Base-by-base conservation (phyloP, 1,284 basidiomycete genomes). In the Ceratobasidium sp. region DNA sequence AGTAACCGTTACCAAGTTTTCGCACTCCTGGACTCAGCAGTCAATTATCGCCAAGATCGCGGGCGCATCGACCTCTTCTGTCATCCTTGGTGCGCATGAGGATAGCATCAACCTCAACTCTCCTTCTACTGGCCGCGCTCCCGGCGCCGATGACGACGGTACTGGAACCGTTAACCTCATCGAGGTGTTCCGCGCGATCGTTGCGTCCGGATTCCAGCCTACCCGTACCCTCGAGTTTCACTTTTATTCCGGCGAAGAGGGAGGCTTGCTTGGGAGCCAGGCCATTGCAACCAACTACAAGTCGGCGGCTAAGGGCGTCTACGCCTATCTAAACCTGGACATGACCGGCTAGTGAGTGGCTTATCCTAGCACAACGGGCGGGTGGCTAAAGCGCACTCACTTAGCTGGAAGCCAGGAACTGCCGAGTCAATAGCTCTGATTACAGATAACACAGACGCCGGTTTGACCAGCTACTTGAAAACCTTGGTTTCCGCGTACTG, bases 101-200 rank as follows among this genome's bases (percentile, higher is more conserved):
- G 72, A 74, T 16, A 54, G 48, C 19, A 74, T 74, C 37, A 76
- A 74, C 49, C 48, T 59, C 11, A 53, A 49, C 39, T 56, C 48
- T 14, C 53, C 69, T 31, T 66, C 64, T 78, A 1, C 59, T 79
- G 85, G 84, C 8, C 85, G 87, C 59, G 87, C 89, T n/a, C 89
- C 89, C 58, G 88, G 85, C 80, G 89, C 89, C 0, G 90, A 92
- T 78, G 90, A 92, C 78, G 90, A 92, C 79, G 90, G 89, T 19
- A 88, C 87, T 11, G 91, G 90, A 14, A 88, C 88, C 5, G 90
- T 90, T 61, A 90, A 89, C 51, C 83, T 89, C 39, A 82, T 93
- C 34, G 88, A 90, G 79, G 86, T 86, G 6, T 84, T 90, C 80
- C 84, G 87, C 34, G 86, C 85, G 4, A 85, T 92, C 27, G 83